Percentiles rank a stretch among this genome's conserved stretches.
phyloP scores from a whole-genome alignment of 2,329 filamentous ascomycete species.

The Lojkania enalia region DNA sequence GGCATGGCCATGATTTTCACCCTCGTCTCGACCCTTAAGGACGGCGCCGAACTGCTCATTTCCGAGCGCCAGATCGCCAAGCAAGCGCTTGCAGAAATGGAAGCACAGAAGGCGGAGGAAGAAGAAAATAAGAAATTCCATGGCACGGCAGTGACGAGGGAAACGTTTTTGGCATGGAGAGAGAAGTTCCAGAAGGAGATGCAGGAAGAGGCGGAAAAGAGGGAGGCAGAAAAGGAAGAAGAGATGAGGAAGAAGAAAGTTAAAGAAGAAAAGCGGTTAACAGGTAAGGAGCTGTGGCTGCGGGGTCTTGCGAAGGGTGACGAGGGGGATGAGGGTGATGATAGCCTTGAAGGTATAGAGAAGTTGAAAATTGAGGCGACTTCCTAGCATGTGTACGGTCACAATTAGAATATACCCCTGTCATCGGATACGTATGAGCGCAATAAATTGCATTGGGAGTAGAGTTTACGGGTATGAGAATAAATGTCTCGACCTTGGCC shows the following conservation, averaged over 20 bases:
- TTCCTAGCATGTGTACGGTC: constrained; percentile 16
- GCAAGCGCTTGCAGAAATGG: constrained; percentile 57
- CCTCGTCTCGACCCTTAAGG: constrained; percentile 83
- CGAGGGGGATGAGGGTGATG: constrained; percentile 65
- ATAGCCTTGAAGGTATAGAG: constrained; percentile 52
- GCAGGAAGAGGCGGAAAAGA: constrained; percentile 66
- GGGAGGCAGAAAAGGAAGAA: constrained; percentile 71
- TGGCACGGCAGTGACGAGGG: constrained; percentile 82
- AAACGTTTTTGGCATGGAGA: constrained; percentile 83
- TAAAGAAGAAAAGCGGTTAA: constrained; percentile 80
- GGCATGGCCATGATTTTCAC: constrained; percentile 99
- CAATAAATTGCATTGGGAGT: background rate
- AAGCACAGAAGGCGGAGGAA: constrained; percentile 69
- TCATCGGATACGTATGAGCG: background rate
- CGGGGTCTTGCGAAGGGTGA: constrained; percentile 61
- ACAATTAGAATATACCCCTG: constrained; percentile 27
- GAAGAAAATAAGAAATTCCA: constrained; percentile 98
- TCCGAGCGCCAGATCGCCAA: constrained; percentile 69
- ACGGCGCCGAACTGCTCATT: constrained; percentile 85
- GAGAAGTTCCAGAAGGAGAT: constrained; percentile 77
- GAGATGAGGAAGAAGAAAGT: constrained; percentile 57
- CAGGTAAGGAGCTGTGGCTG: constrained; percentile 58
- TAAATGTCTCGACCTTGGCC: constrained; percentile 20
- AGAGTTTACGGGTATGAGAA: background rate
- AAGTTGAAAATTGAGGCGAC: constrained; percentile 52